Percentiles rank a stretch among this genome's conserved stretches.
phyloP scores from a whole-genome alignment of 2,329 filamentous ascomycete species.

The Colletotrichum sp. region DNA sequence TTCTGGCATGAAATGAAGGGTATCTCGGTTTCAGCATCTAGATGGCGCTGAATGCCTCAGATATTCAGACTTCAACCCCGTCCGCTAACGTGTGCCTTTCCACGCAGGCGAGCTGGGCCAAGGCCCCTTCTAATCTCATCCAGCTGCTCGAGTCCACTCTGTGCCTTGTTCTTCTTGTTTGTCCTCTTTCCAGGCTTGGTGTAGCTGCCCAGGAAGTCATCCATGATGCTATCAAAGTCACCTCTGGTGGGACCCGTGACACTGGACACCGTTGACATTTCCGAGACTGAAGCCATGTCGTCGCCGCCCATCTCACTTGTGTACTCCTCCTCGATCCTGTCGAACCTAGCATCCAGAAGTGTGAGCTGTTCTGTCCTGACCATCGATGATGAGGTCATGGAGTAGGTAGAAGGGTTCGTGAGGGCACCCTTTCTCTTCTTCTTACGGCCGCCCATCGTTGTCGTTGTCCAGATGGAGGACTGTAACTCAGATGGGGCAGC shows the following conservation, averaged over 20 bases:
- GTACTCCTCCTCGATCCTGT: slow-evolving; percentile 84
- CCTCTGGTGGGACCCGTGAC: slow-evolving; percentile 71
- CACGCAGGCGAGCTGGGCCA: slow-evolving; percentile 72
- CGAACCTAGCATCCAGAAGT: slow-evolving; percentile 88
- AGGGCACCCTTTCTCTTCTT: slow-evolving; percentile 97
- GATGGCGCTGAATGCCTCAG: not conserved
- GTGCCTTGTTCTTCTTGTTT: slow-evolving; percentile 80
- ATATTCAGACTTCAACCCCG: not conserved
- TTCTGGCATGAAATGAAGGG: slow-evolving; percentile 8
- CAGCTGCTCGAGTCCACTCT: slow-evolving; percentile 84
- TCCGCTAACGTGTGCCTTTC: not conserved
- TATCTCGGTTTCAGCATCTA: slow-evolving; percentile 6
- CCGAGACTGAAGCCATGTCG: slow-evolving; percentile 62
- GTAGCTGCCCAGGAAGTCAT: slow-evolving; percentile 85
- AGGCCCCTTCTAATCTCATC: slow-evolving; percentile 86
- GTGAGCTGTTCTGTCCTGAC: slow-evolving; percentile 87
- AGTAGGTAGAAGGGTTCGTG: slow-evolving; percentile 86
- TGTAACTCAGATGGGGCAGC: slow-evolving; percentile 66
- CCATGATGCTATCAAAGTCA: slow-evolving; percentile 90
- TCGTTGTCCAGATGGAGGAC: slow-evolving; percentile 75
- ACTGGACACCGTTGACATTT: slow-evolving; percentile 67
- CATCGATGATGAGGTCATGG: slow-evolving; percentile 88
- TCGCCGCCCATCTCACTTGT: slow-evolving; percentile 50
- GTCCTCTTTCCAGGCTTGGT: slow-evolving; percentile 74
- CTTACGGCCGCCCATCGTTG: slow-evolving; percentile 77